A percentile compares a stretch with the other conserved stretches of the same genome.
Evolutionary conservation across 208 protist species (phyloP).

Genomic region (Trichomonas vaginalis): DNA sequence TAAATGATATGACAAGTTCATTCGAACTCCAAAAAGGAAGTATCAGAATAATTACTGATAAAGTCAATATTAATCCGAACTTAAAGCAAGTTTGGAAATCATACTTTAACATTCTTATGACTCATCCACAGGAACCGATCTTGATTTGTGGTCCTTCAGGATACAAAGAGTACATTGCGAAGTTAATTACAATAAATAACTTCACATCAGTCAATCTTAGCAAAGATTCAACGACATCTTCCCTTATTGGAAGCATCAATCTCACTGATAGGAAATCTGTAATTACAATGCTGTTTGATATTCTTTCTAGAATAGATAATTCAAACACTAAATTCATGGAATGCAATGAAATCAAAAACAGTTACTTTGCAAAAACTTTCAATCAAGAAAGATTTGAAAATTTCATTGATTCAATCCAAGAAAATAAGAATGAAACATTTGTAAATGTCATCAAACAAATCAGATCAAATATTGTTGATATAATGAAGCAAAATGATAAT

Average conservation of each 20-base stretch:
- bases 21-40: no score
- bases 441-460: background rate
- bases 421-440: background rate
- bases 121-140: background rate
- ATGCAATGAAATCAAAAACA: background rate
- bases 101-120: background rate
- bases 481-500: background rate
- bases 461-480: background rate
- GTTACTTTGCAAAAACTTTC: background rate
- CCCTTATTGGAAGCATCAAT: background rate
- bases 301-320: background rate
- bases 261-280: no score
- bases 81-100: background rate
- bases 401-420: background rate
- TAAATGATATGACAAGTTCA: no score
- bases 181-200: background rate
- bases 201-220: background rate
- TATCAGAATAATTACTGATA: no score
- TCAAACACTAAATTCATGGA: background rate
- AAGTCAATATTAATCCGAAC: background rate
- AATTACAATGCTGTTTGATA: background rate
- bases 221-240: background rate
- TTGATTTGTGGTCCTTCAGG: background rate
- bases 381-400: background rate
- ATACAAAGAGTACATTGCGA: background rate